Evolutionary conservation across 495 filamentous ascomycete species (phyloP).

Genomic region (Thermochaetoides thermophila): DNA sequence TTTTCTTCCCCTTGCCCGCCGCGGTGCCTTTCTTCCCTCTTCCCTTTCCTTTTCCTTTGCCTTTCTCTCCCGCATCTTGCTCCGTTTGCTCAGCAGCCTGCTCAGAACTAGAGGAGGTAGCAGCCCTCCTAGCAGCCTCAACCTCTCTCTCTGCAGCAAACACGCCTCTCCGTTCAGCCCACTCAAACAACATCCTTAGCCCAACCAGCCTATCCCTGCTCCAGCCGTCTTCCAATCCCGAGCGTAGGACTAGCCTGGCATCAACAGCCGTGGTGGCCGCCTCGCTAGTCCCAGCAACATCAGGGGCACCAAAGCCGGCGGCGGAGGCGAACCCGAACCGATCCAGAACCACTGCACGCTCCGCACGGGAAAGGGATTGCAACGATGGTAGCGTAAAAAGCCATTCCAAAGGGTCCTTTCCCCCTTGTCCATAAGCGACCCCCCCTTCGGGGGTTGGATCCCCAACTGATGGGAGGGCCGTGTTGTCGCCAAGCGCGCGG

Average conservation of each 20-base stretch:
- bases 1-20: constrained; percentile 18
- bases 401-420: constrained; percentile 53
- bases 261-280: constrained; percentile 57
- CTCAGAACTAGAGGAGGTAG: no score
- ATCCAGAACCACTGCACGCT: constrained; percentile 56
- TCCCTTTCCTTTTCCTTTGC: not conserved
- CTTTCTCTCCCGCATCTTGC: constrained; percentile 16
- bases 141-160: not conserved
- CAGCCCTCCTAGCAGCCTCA: not conserved
- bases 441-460: constrained; percentile 5
- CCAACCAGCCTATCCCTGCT: constrained; percentile 59
- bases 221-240: constrained; percentile 39
- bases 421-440: constrained; percentile 1
- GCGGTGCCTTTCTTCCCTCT: no score
- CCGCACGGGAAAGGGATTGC: constrained; percentile 52
- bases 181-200: constrained; percentile 65
- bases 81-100: constrained; percentile 10
- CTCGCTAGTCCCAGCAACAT: no score
- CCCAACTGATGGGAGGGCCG: constrained; percentile 7
- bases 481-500: constrained; percentile 43
- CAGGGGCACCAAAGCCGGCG: constrained; percentile 30
- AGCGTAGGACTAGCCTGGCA: constrained; percentile 54
- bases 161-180: constrained; percentile 40
- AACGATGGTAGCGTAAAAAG: constrained; percentile 53
- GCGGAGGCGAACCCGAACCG: constrained; percentile 25